A percentile compares a stretch with the other conserved stretches of the same genome.
Conservation (phyloP, 2,329 filamentous ascomycete genomes). For the Fusarium compactum region DNA sequence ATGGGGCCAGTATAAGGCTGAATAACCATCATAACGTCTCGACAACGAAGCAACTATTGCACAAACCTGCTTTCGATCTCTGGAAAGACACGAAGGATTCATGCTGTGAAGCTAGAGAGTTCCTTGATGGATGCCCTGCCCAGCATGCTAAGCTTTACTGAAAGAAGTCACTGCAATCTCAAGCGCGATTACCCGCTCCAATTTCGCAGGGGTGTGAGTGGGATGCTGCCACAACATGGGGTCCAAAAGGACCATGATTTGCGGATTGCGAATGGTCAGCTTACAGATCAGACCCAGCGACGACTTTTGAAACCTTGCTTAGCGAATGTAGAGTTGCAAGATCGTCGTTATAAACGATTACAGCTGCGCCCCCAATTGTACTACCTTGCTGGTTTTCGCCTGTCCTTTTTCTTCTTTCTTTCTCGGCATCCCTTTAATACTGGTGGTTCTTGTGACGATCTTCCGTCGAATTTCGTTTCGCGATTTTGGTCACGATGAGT, state of each 20-base stretch:
- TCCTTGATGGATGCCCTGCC: neutral
- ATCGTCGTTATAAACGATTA: constrained; percentile 24
- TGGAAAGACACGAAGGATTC: neutral
- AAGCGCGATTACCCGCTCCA: constrained; percentile 6
- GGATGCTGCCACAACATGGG: constrained; percentile 5
- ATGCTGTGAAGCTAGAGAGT: neutral
- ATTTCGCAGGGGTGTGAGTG: constrained; percentile 9
- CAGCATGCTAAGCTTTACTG: neutral
- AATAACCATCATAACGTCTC: neutral
- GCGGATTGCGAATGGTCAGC: constrained; percentile 27
- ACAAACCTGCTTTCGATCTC: neutral
- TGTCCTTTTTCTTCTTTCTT: constrained; percentile 3
- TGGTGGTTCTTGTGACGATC: neutral
- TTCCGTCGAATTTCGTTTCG: neutral
- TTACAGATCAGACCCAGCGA: constrained; percentile 25
- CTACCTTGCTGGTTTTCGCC: neutral
- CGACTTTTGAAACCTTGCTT: constrained; percentile 20
- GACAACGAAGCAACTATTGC: no score
- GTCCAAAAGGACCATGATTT: constrained; percentile 26
- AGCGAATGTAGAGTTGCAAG: constrained; percentile 6
- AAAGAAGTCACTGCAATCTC: neutral
- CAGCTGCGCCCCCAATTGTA: constrained; percentile 4
- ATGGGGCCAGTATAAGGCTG: constrained; percentile 10
- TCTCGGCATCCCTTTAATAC: neutral
- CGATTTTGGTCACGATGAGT: constrained; percentile 14